Base-by-base conservation (phyloP, 2,329 filamentous ascomycete species). In the Botrytis sinoallii region DNA sequence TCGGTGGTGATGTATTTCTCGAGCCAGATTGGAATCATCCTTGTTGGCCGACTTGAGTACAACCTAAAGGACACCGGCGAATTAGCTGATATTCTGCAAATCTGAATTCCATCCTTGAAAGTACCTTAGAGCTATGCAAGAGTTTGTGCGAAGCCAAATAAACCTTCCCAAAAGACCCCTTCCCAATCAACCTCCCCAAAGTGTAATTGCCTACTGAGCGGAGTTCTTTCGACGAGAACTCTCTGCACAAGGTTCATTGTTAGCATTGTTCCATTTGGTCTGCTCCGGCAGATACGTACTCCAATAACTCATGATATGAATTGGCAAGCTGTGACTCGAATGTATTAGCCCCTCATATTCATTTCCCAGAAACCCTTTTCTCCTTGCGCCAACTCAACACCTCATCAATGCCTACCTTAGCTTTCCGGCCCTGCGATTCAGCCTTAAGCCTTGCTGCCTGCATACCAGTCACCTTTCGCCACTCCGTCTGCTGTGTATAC, bases 41-140 rank as follows among this genome's bases (percentile, higher is more conserved):
- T 97, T 98, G 82, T 96, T 95, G 76, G 96, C 96, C 75, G 95
- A 98, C 84, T 99, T 99, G 84, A 99, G 93, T 52, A 99, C 96
- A 79, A 99, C 96, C 93, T 97, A 82, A 69, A 48, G 40, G 22
- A 57, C 29, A 61, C 42, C 25, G 22, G 40, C 3, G 42, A 35
- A 25, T 72, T 61, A 72, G 71, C 25, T 29, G 73, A 75, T 70
- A 61, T 48, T 57, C 55, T 35, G 70, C 77, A 48, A 79, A 73
- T 67, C 20, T 29, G 29, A n/a, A 40, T 48, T 8, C 32, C n/a
- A n/a, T 14, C n/a, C 44, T 57, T 72, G 29, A 25, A 73, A 86
- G 75, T 81, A 95, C 94, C 90, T 98, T 98, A 81, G 95, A 97
- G 80, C 95, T 95, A 90, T 98, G 98, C 80, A 94, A 98, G 83